Conservation (phyloP, 257 asterid species). For the Cruciata laevipes region DNA sequence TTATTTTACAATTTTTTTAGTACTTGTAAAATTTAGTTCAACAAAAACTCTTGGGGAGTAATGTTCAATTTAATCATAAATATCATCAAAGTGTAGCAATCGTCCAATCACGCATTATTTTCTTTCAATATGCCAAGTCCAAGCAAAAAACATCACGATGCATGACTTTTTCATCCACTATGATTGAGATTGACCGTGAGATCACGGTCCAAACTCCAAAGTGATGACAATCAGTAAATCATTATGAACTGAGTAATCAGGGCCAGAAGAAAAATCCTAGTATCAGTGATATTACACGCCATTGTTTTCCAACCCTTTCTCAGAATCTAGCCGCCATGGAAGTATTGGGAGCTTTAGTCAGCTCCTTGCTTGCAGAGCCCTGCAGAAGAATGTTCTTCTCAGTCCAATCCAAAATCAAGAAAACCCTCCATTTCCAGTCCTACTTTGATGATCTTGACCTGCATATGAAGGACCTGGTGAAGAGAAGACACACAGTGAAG, state of each 20-base stretch:
- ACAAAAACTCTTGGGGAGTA: too few species aligned
- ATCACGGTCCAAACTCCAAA: too few species aligned
- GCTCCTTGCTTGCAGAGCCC: constrained; percentile 14
- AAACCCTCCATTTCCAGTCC: background rate
- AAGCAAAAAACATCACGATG: background rate
- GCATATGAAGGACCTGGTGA: background rate
- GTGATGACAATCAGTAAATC: too few species aligned
- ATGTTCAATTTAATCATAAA: too few species aligned
- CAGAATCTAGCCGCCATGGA: constrained; percentile 13
- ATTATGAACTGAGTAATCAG: background rate
- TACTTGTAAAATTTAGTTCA: too few species aligned
- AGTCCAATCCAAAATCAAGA: background rate
- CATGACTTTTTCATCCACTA: background rate
- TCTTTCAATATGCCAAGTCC: background rate
- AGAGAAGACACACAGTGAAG: background rate
- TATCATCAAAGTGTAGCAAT: too few species aligned
- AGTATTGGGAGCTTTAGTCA: constrained; percentile 9
- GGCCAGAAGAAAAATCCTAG: background rate
- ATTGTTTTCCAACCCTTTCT: background rate
- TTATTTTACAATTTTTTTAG: too few species aligned
- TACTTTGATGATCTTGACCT: constrained; percentile 8
- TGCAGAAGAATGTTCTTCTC: background rate
- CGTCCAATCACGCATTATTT: too few species aligned
- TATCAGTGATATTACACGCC: background rate
- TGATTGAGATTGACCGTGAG: too few species aligned